A percentile compares a stretch with the other conserved stretches of the same genome.
Evolutionary conservation across 176 grass and related monocot genomes (phyloP).

Genomic region (Metroxylon sagu): DNA sequence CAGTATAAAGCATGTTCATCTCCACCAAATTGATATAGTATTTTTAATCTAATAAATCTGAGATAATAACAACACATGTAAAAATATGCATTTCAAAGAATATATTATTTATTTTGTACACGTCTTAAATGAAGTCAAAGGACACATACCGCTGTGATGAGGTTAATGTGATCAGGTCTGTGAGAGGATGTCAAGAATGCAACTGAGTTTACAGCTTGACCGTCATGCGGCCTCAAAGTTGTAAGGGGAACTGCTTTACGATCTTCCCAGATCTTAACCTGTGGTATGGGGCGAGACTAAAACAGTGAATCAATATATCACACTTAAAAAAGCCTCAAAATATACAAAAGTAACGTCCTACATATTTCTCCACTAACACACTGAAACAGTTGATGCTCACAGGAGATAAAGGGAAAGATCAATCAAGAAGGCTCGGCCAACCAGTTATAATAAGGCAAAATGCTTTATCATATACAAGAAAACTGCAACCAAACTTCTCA

Average conservation of each 20-base stretch:
- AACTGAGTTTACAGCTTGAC: conserved; percentile 69
- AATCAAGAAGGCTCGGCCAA: too few species aligned
- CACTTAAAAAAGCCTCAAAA: too few species aligned
- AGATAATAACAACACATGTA: not conserved
- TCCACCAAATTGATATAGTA: not conserved
- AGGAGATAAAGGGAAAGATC: too few species aligned
- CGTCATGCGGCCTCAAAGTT: conserved; percentile 67
- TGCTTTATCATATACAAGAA: too few species aligned
- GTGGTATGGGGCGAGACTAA: conserved; percentile 3
- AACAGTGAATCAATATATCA: too few species aligned
- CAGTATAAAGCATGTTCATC: too few species aligned
- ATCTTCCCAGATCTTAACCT: conserved; percentile 98
- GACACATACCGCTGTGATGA: conserved; percentile 77
- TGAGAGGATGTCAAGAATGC: conserved; percentile 74
- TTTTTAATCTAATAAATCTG: not conserved
- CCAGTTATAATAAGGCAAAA: too few species aligned
- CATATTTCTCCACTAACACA: not conserved
- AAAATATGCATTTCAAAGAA: not conserved
- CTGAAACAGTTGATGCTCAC: too few species aligned
- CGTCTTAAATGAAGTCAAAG: not conserved
- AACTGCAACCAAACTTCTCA: too few species aligned
- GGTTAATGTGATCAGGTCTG: conserved; percentile 82
- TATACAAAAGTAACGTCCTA: too few species aligned
- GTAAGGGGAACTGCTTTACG: conserved; percentile 48
- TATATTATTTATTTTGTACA: too few species aligned